phyloP scores from a whole-genome alignment of 2,329 filamentous ascomycete genomes.

The Neocucurbitaria cava region DNA sequence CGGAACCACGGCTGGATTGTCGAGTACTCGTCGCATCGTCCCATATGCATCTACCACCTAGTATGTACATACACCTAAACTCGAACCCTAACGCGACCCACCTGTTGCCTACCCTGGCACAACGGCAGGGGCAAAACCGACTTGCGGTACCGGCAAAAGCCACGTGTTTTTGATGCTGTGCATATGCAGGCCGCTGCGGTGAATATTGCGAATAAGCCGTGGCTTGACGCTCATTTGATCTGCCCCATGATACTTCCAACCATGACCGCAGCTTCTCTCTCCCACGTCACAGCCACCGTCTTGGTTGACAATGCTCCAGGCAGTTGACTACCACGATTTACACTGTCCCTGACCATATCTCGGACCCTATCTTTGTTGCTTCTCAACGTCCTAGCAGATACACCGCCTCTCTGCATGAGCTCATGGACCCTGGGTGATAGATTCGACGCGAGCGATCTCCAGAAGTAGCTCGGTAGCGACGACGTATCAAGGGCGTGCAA shows the following conservation, averaged over 20 bases:
- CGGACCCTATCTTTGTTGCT: slow-evolving; percentile 77
- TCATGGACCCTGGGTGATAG: slow-evolving; percentile 82
- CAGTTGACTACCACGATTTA: slow-evolving; percentile 75
- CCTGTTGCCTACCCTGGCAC: background rate
- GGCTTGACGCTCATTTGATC: slow-evolving; percentile 28
- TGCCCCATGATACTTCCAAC: slow-evolving; percentile 77
- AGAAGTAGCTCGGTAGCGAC: slow-evolving; percentile 89
- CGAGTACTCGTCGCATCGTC: background rate
- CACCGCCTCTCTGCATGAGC: slow-evolving; percentile 81
- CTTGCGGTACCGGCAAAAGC: background rate
- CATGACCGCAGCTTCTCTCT: slow-evolving; percentile 94
- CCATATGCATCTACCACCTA: background rate
- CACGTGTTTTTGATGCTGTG: background rate
- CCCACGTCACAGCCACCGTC: slow-evolving; percentile 69
- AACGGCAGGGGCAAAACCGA: background rate
- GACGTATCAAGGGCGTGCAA: slow-evolving; percentile 83
- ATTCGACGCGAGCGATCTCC: slow-evolving; percentile 83
- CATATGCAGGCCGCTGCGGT: background rate
- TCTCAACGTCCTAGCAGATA: slow-evolving; percentile 79
- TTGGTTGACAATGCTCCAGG: slow-evolving; percentile 62
- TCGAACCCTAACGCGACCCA: background rate
- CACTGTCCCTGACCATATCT: slow-evolving; percentile 82
- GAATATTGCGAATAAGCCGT: background rate
- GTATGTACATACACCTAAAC: background rate
- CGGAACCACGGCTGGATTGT: background rate